Evolutionary conservation across 306 rosid species (phyloP).

Genomic region (Alnus rubra): DNA sequence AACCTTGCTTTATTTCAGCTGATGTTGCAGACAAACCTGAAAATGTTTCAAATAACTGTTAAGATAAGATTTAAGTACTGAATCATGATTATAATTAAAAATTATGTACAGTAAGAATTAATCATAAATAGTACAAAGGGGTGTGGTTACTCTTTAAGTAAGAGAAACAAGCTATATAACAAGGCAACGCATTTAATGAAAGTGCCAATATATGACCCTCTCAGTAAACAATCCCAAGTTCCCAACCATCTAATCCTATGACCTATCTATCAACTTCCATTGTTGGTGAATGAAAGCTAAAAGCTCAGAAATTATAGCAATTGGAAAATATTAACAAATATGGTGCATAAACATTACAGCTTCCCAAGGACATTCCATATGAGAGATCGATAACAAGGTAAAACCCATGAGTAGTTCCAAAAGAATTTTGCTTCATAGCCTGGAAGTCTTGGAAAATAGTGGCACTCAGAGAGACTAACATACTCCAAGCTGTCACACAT

Average conservation of each 20-base stretch:
- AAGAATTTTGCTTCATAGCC: background rate
- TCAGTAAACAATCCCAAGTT: background rate
- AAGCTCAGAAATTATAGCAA: background rate
- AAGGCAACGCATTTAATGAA: background rate
- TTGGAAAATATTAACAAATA: background rate
- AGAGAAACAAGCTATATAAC: background rate
- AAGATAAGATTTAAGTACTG: background rate
- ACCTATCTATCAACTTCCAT: background rate
- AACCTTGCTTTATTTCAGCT: constrained; percentile 80
- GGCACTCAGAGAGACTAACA: background rate
- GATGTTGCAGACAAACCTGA: constrained; percentile 68
- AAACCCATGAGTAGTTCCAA: background rate
- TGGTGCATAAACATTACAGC: background rate
- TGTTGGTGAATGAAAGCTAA: background rate
- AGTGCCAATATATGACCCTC: background rate
- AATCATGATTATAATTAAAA: constrained; percentile 1
- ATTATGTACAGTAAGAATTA: background rate
- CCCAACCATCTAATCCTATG: background rate
- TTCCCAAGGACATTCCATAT: background rate
- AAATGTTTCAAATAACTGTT: constrained; percentile 7
- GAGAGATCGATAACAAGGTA: background rate
- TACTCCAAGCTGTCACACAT: background rate
- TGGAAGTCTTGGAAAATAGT: background rate
- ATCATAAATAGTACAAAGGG: background rate
- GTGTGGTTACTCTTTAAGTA: background rate